Conservation (phyloP, 805 yeast species). For the Nakazawaea holstii region DNA sequence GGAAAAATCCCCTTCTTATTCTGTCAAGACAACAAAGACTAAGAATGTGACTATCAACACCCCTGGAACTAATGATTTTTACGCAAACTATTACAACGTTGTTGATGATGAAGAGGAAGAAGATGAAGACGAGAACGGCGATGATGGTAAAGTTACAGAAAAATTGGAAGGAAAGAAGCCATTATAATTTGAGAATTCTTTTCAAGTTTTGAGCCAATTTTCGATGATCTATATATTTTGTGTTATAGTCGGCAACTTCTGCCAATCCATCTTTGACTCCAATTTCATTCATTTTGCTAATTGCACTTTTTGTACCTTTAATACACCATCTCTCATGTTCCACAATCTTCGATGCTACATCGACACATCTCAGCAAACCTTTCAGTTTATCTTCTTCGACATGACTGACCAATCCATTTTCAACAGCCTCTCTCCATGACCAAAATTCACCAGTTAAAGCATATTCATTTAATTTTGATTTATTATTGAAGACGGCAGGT, state of each 20-base stretch:
- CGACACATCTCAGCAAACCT: slow-evolving; percentile 45
- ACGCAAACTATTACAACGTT: not conserved
- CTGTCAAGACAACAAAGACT: not conserved
- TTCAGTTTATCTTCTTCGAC: slow-evolving; percentile 39
- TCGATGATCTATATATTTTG: slow-evolving; percentile 16
- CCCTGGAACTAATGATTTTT: slow-evolving; percentile 5
- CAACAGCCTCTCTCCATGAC: slow-evolving; percentile 46
- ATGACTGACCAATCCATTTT: slow-evolving; percentile 46
- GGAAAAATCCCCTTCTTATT: not conserved
- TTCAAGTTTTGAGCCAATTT: not conserved
- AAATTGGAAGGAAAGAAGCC: not conserved
- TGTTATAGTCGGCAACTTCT: slow-evolving; percentile 50
- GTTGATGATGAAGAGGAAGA: not conserved
- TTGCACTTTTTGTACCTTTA: slow-evolving; percentile 53
- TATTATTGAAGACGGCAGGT: slow-evolving; percentile 46
- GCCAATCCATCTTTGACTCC: slow-evolving; percentile 41
- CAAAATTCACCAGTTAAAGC: slow-evolving; percentile 60
- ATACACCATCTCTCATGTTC: slow-evolving; percentile 52
- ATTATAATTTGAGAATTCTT: slow-evolving; percentile 3
- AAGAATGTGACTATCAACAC: slow-evolving; percentile 1
- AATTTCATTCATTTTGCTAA: slow-evolving; percentile 39
- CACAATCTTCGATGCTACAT: slow-evolving; percentile 43
- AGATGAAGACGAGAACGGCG: not conserved
- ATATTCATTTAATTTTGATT: slow-evolving; percentile 52
- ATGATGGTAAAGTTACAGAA: not conserved